phyloP scores from a whole-genome alignment of 164 flowering plant species.

The Buxus sempervirens region DNA sequence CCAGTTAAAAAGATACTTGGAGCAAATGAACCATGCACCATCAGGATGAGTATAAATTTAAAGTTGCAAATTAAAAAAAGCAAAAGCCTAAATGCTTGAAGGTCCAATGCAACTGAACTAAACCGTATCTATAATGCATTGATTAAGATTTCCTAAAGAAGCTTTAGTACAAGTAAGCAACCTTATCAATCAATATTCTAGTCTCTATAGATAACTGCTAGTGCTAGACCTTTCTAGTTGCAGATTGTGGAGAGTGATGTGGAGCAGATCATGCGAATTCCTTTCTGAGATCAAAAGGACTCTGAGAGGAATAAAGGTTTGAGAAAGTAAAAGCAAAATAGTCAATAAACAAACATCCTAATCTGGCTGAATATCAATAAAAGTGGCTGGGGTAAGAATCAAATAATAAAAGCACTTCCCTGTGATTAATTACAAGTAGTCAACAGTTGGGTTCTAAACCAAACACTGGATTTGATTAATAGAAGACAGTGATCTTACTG shows the following conservation, averaged over 20 bases:
- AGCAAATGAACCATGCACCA: conserved; percentile 7
- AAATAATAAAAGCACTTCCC: too few species aligned
- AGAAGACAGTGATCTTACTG: not conserved
- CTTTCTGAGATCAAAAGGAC: not conserved
- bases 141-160: not conserved
- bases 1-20: not conserved
- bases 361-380: too few species aligned
- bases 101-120: conserved; percentile 9
- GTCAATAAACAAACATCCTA: too few species aligned
- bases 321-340: too few species aligned
- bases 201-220: not conserved
- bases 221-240: not conserved
- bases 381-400: too few species aligned
- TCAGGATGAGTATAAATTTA: not conserved
- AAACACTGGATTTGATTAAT: not conserved
- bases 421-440: too few species aligned
- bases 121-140: not conserved
- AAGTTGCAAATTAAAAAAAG: too few species aligned
- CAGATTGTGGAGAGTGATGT: not conserved
- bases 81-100: not conserved
- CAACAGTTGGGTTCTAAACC: conserved; percentile 2
- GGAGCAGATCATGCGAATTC: conserved; percentile 14
- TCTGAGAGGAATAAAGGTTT: not conserved
- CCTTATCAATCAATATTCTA: not conserved
- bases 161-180: conserved; percentile 2